These are phyloP conservation scores for Aspergillus carbonarius DNA, from an alignment of 2,329 filamentous ascomycete genomes.

Conservation along the genomic window DNA sequence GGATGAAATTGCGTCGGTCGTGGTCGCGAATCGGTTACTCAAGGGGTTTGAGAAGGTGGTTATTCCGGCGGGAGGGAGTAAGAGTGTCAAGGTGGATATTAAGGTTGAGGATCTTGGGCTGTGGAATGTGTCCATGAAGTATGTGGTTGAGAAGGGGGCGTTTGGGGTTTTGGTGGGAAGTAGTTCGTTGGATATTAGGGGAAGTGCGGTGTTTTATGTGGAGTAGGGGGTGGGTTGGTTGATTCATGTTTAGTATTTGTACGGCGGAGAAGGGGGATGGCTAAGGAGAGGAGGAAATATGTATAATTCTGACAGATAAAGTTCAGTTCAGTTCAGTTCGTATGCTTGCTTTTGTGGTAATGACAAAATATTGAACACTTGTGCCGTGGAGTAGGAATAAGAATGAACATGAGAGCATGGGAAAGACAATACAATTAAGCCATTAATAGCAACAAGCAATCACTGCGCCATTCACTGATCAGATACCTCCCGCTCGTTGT, in stretches of 20 bases:
- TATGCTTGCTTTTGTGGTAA: background rate
- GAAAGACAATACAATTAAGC: background rate
- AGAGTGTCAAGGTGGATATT: slow-evolving; percentile 53
- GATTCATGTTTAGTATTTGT: no score
- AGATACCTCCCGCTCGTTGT: slow-evolving; percentile 1
- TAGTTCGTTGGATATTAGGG: slow-evolving; percentile 41
- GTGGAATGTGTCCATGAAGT: slow-evolving; percentile 63
- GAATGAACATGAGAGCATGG: no score
- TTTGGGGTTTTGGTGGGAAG: slow-evolving; percentile 63
- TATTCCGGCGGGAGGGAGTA: slow-evolving; percentile 60
- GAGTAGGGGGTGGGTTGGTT: slow-evolving; percentile 1
- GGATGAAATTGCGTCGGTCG: slow-evolving; percentile 62
- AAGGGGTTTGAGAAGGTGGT: slow-evolving; percentile 67
- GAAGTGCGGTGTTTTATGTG: slow-evolving; percentile 34
- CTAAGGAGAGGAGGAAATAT: background rate
- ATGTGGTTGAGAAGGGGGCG: slow-evolving; percentile 70
- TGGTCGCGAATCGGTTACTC: slow-evolving; percentile 63
- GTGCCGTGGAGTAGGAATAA: no score
- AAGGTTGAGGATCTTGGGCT: slow-evolving; percentile 53
- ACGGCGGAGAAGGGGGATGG: no score
- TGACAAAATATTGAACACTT: background rate
- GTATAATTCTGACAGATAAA: background rate
- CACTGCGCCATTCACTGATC: background rate
- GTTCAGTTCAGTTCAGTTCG: background rate
- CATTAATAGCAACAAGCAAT: background rate